Evolutionary conservation across 129 eudicot genomes (phyloP).

Genomic region (Ambrosia trifida): DNA sequence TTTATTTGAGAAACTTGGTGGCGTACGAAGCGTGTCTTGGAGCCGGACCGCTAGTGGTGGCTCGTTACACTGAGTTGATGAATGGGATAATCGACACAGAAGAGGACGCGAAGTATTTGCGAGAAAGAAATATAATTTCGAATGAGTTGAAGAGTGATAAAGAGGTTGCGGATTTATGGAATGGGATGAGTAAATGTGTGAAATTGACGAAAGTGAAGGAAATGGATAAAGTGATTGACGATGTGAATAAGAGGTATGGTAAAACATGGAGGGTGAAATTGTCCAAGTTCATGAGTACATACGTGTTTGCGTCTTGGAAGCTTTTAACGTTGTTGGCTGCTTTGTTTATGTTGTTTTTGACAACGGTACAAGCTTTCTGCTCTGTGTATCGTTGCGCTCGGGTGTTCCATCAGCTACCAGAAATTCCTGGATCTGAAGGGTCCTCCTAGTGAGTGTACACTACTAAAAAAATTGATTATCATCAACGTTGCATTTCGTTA

Average conservation of each 20-base stretch:
- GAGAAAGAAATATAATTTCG: slow-evolving; percentile 48
- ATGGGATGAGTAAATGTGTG: slow-evolving; percentile 66
- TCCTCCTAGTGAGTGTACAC: background rate
- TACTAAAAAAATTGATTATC: no score
- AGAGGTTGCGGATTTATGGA: slow-evolving; percentile 68
- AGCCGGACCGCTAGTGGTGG: slow-evolving; percentile 47
- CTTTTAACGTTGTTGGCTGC: slow-evolving; percentile 47
- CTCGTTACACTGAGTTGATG: slow-evolving; percentile 69
- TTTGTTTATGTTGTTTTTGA: slow-evolving; percentile 42
- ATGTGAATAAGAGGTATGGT: slow-evolving; percentile 53
- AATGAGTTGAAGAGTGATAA: slow-evolving; percentile 59
- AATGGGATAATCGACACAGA: slow-evolving; percentile 68
- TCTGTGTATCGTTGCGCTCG: slow-evolving; percentile 42
- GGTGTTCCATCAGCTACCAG: slow-evolving; percentile 26
- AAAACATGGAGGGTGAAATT: slow-evolving; percentile 55
- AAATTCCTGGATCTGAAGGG: slow-evolving; percentile 24
- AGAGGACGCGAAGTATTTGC: slow-evolving; percentile 49
- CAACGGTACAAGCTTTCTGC: slow-evolving; percentile 48
- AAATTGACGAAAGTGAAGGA: slow-evolving; percentile 53
- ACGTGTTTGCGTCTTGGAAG: slow-evolving; percentile 61
- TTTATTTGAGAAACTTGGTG: slow-evolving; percentile 51
- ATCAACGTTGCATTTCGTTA: no score
- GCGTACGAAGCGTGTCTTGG: slow-evolving; percentile 64
- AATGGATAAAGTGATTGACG: slow-evolving; percentile 59
- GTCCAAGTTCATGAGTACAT: slow-evolving; percentile 37